phyloP scores from a whole-genome alignment of 2,329 filamentous ascomycete genomes.

The Colletotrichum camelliae region DNA sequence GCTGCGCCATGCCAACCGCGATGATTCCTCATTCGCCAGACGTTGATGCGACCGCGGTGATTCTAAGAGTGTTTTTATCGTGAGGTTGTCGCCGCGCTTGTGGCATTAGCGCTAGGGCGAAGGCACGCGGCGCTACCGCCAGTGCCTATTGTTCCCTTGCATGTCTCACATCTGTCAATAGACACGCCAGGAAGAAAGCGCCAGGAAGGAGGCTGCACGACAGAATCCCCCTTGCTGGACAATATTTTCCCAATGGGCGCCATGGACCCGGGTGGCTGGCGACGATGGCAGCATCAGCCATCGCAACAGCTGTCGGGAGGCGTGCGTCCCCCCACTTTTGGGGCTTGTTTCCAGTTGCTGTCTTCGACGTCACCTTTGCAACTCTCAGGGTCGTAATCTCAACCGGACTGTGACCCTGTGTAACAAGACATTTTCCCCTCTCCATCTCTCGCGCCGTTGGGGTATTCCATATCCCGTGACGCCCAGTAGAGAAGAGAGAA shows the following conservation, averaged over 20 bases:
- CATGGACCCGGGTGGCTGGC: not conserved
- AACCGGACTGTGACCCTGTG: not conserved
- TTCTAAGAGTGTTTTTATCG: not conserved
- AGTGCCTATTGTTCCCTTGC: not conserved
- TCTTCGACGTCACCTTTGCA: not conserved
- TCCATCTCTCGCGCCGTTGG: not conserved
- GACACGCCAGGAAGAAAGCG: not conserved
- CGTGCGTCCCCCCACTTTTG: not conserved
- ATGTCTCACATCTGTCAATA: not conserved
- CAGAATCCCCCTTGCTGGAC: not conserved
- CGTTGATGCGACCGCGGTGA: not conserved
- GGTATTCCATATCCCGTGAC: not conserved
- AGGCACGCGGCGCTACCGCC: not conserved
- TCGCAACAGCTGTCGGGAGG: not conserved
- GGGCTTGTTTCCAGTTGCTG: not conserved
- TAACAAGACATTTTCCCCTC: not conserved
- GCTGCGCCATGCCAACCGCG: not conserved
- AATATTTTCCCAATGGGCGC: not conserved
- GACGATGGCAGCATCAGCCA: not conserved
- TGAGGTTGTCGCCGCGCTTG: not conserved
- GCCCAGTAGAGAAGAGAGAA: not conserved
- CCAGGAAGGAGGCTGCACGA: not conserved
- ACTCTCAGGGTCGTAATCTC: not conserved
- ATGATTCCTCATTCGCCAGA: not conserved
- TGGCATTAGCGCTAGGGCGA: not conserved